Base-by-base conservation (phyloP, 495 filamentous ascomycete species). In the Trichoderma reesei region DNA sequence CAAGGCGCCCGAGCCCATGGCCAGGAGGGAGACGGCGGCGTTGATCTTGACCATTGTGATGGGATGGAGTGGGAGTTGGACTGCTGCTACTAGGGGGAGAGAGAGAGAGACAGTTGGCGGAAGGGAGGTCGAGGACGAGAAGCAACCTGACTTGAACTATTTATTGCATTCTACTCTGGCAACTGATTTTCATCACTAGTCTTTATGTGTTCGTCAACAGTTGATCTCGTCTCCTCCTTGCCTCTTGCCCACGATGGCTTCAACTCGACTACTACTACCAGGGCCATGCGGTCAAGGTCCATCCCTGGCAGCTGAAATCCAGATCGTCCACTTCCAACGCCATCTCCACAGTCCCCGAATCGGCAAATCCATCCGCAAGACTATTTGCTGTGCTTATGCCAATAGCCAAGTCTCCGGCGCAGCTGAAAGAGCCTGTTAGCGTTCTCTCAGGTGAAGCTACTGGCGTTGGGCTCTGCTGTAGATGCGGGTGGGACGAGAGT, bases 1-100 rank as follows among this genome's bases (percentile, higher is more conserved):
- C 9, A 56, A 9, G 26, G 51, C 51, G 34, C 14, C 11, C 26
- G 51, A 56, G 20, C 51, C 26, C 51, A 56, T 10, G 3, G 51
- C 51, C 20, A 56, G 51, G 8, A 56, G 51, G 3, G 51, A 56
- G 26, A 56, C 51, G 51, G 34, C 26, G 26, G 51, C 10, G 51
- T 56, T 56, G 51, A 56, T 26, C 31, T 56, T 56, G 51, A 56
- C 51, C 51, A 56, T 56, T 31, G 33, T 56, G 51, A 56, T 26
- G 51, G 26, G 42, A 10, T 46, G 26, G 26, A 26, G 26, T 1
- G 26, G 26, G 26, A 26, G 26, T 26, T 31, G 26, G 18, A 26
- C 44, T 48, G 44, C 16, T n/a, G 6, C 18, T 48, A 26, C 44
- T n/a, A 8, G 18, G 44, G 18, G 20, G 26, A 26, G 26, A 26